Evolutionary conservation across 805 yeast species (phyloP), one percentile per base, ranked within the genome.

Genomic region (Wickerhamiella australiensis): DNA sequence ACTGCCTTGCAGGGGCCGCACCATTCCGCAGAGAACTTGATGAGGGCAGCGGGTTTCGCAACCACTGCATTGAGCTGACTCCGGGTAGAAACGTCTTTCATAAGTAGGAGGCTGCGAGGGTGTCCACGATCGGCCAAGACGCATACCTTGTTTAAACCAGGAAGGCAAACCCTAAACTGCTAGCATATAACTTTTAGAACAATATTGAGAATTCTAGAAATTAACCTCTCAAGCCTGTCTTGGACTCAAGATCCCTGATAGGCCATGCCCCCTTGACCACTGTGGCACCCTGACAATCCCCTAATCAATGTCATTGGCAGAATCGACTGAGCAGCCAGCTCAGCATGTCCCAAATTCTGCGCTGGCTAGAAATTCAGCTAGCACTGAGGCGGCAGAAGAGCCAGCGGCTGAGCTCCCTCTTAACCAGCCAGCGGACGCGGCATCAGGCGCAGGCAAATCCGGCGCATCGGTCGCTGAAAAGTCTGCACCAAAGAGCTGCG

Each of bases 1-100:
- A 92, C 82, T 79, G 85, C 85, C 74, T 86, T 85, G 74, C 98
- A 92, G 51, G 98, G 97, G 58, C 95, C 95, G 69, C 96, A 88
- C 95, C 96, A 88, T 50, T 83, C 77, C 59, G 96, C 96, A 61
- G 79, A 85, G 72, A 88, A 88, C 71, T 88, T 96, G 23, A 59
- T 48, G 59, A 87, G 82, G 56, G 87, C 88, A 57, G 83, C 86
- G 61, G 86, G 73, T 60, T 80, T 80, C 56, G 75, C 77, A 18
- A 33, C 31, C 22, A 42, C 23, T 47, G 26, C 29, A 18, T 46
- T 27, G 26, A 49, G 33, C 41, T 49, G 49, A 21, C 29, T 21
- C 15, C 27, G 12, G 41, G 50, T 49, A 2, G 31, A n/a, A 31
- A 22, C 33, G 20, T 25, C 44, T n/a, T 38, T 13, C 40, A 41